Base-by-base conservation (phyloP, 805 yeast genomes). In the Wickerhamiella vanderwaltii region DNA sequence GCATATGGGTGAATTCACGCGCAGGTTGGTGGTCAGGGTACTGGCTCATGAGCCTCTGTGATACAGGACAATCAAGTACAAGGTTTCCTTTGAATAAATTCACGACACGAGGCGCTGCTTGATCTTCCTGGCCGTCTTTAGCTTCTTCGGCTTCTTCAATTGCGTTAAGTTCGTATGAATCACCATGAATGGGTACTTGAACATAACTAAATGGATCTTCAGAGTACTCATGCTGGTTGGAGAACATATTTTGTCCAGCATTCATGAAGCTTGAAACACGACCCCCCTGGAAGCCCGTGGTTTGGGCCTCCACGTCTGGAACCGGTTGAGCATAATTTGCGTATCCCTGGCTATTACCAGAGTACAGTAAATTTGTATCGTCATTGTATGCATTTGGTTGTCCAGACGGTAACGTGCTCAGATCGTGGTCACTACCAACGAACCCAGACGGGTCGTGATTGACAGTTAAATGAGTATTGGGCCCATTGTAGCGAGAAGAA, bases 31-130 rank as follows among this genome's bases (percentile, higher is more conserved):
- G 69, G 30, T 65, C 56, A 43, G 72, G 62, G 52, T 71, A 78
- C 51, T 73, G 73, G 36, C 64, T 61, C 32, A 80, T 62, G 39
- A 85, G 66, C 37, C 73, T 69, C 23, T 73, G 71, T n/a, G 93
- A 77, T 1, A 85, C 87, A 9, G 94, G 94, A 55, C 94, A 85
- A 60, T 85, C 95, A 45, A 85, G 69, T 25, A 85, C 83, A 56
- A 85, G 71, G 55, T 85, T 85, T 43, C 94, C 95, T 47, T 73
- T 69, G 56, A 72, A 75, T 58, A 77, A 65, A 35, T 68, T 57
- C 28, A 78, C 79, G 37, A 69, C 64, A 43, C 59, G 63, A 37
- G 55, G 48, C 16, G 69, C 62, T 44, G 59, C 58, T 32, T 50
- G 47, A 19, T 61, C 43, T 13, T 49, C 49, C 7, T 41, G 47